Base-by-base conservation (phyloP, 2,329 filamentous ascomycete species). In the Paecilomyces sp. region DNA sequence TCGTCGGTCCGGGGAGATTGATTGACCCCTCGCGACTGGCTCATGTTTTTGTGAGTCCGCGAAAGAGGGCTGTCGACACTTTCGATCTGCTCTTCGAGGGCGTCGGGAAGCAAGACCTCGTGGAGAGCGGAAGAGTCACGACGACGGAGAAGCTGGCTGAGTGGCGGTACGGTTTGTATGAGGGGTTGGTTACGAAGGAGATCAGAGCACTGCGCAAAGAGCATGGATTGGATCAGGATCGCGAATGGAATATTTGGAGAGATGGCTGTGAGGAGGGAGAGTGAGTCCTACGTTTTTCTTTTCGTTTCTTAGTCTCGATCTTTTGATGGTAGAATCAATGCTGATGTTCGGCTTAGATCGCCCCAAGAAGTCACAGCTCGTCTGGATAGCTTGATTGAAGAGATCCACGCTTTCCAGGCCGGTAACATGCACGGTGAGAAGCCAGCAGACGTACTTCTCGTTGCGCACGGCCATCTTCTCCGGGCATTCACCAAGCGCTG, bases 131-230 rank as follows among this genome's bases (percentile, higher is more conserved):
- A 33, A 74, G 76, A 50, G 73, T 85, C 28, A 72, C 79, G 59
- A 69, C 81, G 34, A 85, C 81, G 1, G 79, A 83, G 59, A 71
- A 74, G 2, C 74, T 87, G 52, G 74, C 79, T 1, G 85, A 87
- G 68, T 88, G 85, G 85, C 80, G 83, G 61, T 88, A 87, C 70
- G 85, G 85, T 54, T 74, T 80, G 61, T 88, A 87, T 68, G 85
- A 88, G 69, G 85, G 85, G 11, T 69, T 85, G 25, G 78, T 77
- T 54, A 77, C 75, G 7, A 67, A 73, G n/a, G 74, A 84, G 65
- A 87, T 87, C 56, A 73, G 74, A 13, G 68, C 73, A 30, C 64
- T 73, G 61, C 76, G 84, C 60, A 72, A 76, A 62, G 64, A 76
- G 58, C 72, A 75, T 8, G 82, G 82, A 0, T 70, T 84, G 18